Evolutionary conservation across 768 basidiomycete species (phyloP), one percentile per base, ranked within the genome.

Genomic region (Rhodotorula diobovata): DNA sequence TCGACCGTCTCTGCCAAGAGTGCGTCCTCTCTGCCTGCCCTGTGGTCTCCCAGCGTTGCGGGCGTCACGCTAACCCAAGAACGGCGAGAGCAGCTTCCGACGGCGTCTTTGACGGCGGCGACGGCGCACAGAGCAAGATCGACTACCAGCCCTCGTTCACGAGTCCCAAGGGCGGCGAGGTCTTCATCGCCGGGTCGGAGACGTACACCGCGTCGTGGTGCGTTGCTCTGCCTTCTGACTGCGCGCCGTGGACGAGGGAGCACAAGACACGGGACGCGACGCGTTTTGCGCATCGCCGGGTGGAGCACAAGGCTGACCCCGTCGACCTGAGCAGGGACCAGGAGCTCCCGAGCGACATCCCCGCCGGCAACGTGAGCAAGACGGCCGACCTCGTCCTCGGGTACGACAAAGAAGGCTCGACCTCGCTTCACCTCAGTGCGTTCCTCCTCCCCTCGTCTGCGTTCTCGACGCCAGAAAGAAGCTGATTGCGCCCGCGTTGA

Each of bases 121-220:
- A 63, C 46, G 16, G 2, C 23, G 48, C 30, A n/a, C 23, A n/a
- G 14, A 39, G 45, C 14, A 56, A 63, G 20, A 45, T 71, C 30
- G 70, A 62, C 41, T 71, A 66, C 61, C 61, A 53, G 48, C 70
- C 70, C n/a, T 34, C 70, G 39, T 45, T 71, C 56, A 67, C 66
- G 10, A 18, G 32, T 10, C 70, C 70, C 15, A 53, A 43, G 4
- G 70, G 70, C n/a, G 70, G 66, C 25, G 70, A 71, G 57, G 35
- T 63, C 7, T 71, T 37, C 48, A 14, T 45, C 8, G 70, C 70
- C 0, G 70, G 70, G 8, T 32, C n/a, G 18, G 2, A 28, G 8
- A n/a, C n/a, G n/a, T 62, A 71, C 48, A 34, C 32, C 34, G 70
- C 65, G 18, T 43, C 55, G 6, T 71, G 70, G 70, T 71, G 15